A percentile compares a stretch with the other conserved stretches of the same genome.
phyloP scores from a whole-genome alignment of 2,329 filamentous ascomycete species.

The Beauveria australis region DNA sequence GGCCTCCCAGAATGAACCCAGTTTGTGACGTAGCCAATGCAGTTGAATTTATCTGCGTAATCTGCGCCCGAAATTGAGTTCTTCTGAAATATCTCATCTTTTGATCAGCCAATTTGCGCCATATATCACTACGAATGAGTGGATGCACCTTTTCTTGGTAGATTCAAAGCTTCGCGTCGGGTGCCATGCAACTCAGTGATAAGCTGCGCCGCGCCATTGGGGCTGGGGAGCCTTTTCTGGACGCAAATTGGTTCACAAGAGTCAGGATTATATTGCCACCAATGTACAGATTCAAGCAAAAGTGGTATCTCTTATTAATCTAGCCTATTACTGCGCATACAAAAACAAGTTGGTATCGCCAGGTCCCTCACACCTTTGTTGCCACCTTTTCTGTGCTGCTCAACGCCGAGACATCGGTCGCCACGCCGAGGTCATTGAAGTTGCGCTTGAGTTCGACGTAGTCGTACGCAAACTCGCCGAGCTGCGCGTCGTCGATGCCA shows the following conservation, averaged over 20 bases:
- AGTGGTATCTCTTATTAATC: neutral
- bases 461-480: conserved; percentile 78
- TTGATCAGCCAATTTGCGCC: neutral
- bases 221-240: no score
- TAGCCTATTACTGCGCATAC: neutral
- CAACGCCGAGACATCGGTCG: conserved; percentile 12
- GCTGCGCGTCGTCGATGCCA: conserved; percentile 65
- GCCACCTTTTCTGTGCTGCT: conserved; percentile 23
- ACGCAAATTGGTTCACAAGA: no score
- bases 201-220: no score
- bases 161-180: no score
- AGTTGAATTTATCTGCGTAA: neutral
- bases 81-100: neutral
- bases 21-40: neutral
- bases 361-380: neutral
- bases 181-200: no score
- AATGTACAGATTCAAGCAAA: neutral
- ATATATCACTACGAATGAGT: no score
- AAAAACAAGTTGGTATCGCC: neutral
- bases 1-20: neutral
- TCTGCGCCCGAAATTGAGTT: neutral
- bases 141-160: no score
- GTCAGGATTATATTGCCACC: no score
- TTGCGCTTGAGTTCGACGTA: conserved; percentile 67
- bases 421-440: conserved; percentile 35